These are phyloP conservation scores for Wolfiporia cocos DNA, from an alignment of 1,284 basidiomycete genomes.

Conservation along the genomic window DNA sequence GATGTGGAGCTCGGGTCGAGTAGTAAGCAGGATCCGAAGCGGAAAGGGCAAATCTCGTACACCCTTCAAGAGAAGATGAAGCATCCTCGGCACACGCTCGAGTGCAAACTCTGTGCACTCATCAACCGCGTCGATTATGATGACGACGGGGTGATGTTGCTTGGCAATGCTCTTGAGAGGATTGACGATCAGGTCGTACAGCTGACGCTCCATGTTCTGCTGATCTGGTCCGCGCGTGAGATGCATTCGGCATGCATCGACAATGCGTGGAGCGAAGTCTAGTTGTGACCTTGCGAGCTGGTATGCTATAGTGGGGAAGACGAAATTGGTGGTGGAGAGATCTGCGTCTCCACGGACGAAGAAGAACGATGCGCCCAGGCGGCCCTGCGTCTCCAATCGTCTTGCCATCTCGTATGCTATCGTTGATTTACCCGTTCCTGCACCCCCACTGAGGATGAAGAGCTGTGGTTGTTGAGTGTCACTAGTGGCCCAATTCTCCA, in stretches of 20 bases:
- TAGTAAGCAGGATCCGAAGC: constrained; percentile 9
- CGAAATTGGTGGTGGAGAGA: not conserved
- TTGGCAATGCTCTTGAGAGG: not conserved
- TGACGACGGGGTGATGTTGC: not conserved
- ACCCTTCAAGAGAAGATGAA: not conserved
- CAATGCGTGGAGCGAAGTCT: not conserved
- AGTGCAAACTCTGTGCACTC: constrained; percentile 5
- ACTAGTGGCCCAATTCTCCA: not conserved
- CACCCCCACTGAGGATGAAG: constrained; percentile 8
- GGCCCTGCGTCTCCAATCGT: constrained; percentile 1
- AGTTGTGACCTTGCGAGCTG: not conserved
- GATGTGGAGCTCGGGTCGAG: constrained; percentile 5
- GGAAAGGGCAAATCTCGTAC: not conserved
- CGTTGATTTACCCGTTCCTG: constrained; percentile 12
- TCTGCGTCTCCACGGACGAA: not conserved
- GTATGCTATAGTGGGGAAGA: not conserved
- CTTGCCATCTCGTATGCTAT: constrained; percentile 9
- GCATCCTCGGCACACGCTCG: constrained; percentile 1
- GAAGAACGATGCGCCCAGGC: not conserved
- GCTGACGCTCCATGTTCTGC: not conserved
- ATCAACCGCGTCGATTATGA: constrained; percentile 9
- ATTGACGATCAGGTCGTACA: not conserved
- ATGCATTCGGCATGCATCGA: not conserved
- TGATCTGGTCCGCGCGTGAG: not conserved
- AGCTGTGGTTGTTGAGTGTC: not conserved